These are phyloP conservation scores for Daldinia eschscholtzii DNA, from an alignment of 2,329 filamentous ascomycete genomes.

Conservation along the genomic window DNA sequence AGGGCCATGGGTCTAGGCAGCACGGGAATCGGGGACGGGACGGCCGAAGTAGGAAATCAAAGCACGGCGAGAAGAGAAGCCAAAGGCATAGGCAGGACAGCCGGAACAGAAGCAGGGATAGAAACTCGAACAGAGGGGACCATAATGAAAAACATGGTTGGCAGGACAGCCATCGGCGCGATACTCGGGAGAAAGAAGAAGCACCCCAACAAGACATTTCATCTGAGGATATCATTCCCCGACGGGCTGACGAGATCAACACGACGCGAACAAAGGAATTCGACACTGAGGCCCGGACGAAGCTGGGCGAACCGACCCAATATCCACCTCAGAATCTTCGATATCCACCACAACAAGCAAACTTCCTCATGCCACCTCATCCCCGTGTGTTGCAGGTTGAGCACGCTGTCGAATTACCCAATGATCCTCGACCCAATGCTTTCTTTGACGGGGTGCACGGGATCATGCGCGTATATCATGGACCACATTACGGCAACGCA, in stretches of 20 bases:
- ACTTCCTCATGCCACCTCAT: constrained; percentile 62
- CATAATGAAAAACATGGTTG: constrained; percentile 13
- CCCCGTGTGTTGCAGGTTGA: constrained; percentile 67
- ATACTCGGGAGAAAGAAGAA: constrained; percentile 16
- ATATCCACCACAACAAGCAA: constrained; percentile 52
- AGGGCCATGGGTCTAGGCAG: background rate
- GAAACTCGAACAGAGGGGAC: constrained; percentile 9
- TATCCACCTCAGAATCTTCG: constrained; percentile 45
- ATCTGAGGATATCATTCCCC: background rate
- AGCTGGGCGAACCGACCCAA: background rate
- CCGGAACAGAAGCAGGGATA: background rate
- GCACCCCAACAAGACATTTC: background rate
- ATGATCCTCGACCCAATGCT: constrained; percentile 70
- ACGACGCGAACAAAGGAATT: background rate
- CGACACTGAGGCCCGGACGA: background rate
- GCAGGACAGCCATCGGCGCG: background rate
- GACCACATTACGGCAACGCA: constrained; percentile 66
- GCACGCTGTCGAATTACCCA: constrained; percentile 64
- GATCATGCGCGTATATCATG: constrained; percentile 69
- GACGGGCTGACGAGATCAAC: background rate
- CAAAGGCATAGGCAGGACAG: constrained; percentile 16
- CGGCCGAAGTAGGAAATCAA: constrained; percentile 11
- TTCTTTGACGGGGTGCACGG: constrained; percentile 68
- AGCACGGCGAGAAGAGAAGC: constrained; percentile 17
- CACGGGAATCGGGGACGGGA: background rate